These are phyloP conservation scores for Arctium lappa DNA, from an alignment of 129 eudicot species.

Conservation along the genomic window DNA sequence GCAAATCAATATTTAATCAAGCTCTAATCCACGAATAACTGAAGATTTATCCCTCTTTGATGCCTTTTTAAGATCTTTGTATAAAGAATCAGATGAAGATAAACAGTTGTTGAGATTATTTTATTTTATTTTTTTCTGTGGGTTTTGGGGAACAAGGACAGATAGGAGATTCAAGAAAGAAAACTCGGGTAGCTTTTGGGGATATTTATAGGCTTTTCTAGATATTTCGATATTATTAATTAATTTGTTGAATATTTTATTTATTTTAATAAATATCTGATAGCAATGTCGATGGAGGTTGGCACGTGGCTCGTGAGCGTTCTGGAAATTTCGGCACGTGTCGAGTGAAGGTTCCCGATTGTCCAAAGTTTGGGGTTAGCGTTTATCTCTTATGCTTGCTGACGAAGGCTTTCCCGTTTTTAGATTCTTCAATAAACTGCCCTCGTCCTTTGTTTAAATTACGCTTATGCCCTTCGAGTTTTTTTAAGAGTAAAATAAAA, in stretches of 20 bases:
- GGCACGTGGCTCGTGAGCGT: background rate
- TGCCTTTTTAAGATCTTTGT: background rate
- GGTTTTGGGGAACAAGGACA: background rate
- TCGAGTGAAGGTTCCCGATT: background rate
- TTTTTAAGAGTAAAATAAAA: too few species aligned
- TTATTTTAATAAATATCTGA: background rate
- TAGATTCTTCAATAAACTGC: background rate
- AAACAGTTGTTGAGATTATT: background rate
- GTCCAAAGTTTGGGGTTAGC: background rate
- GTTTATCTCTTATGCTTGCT: conserved; percentile 4
- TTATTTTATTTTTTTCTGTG: background rate
- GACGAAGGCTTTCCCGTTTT: background rate
- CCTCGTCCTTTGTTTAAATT: too few species aligned
- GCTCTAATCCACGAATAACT: background rate
- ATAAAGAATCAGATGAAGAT: background rate
- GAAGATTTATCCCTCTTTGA: background rate
- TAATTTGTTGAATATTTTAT: background rate
- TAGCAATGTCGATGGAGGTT: background rate
- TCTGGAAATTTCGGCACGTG: conserved; percentile 6
- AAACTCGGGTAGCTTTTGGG: background rate
- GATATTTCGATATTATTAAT: background rate
- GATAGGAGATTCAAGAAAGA: background rate
- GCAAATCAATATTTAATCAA: background rate
- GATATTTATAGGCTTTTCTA: conserved; percentile 11
- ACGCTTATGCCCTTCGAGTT: too few species aligned